Base-by-base conservation (phyloP, 768 basidiomycete species). In the Mycena metata region DNA sequence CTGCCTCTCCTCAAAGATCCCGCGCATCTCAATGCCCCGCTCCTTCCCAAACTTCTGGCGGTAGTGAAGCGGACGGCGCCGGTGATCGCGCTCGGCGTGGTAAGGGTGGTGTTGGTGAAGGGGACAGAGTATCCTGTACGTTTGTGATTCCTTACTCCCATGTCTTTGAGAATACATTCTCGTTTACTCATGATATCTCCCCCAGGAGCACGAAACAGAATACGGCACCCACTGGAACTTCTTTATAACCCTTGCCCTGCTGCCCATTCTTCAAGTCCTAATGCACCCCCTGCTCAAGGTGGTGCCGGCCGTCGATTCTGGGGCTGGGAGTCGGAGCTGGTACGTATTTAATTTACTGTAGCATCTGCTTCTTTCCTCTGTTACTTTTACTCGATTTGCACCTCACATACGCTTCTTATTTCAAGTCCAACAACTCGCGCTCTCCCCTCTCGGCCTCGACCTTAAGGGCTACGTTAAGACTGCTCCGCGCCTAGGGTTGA, bases 161-260 rank as follows among this genome's bases (percentile, higher is more conserved):
- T 17, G 11, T 19, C 51, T 21, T 16, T 35, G 30, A 30, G 6
- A 30, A 3, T 56, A n/a, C n/a, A n/a, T n/a, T n/a, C n/a, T n/a
- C n/a, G 24, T 19, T 3, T 12, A 59, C 46, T 60, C 35, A 60
- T n/a, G n/a, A n/a, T 60, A 11, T 39, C 39, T 60, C 23, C 43
- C 24, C 24, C 36, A 83, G 96, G 98, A 99, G 82, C 98, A 99
- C 67, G 91, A 93, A 61, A 91, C 96, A 0, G 98, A 99, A 80
- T 99, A 99, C 71, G 98, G 98, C 0, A 89, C 89, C 0, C 97
- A 99, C 74, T 99, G 98, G 98, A 99, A 99, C 77, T 98, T 99
- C 80, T 99, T 99, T 85, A 86, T 99, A 72, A 98, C 98, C 0
- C 84, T 99, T 23, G 95, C 92, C 0, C 72, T 94, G 0, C 76